Base-by-base conservation (phyloP, 345 rosid genomes). In the Chamaenerion angustifolium region DNA sequence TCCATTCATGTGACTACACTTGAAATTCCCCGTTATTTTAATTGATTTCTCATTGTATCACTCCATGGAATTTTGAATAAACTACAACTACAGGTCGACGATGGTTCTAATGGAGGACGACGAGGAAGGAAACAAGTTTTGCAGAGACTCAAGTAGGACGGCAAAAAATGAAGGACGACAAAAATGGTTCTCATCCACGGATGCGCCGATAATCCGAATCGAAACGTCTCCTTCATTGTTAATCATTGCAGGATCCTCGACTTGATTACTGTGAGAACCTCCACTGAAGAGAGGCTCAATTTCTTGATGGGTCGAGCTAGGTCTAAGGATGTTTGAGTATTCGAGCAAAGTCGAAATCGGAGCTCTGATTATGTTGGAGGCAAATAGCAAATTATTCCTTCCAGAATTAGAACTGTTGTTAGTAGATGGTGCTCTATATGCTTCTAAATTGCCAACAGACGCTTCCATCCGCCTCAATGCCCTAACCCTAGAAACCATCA, bases 391-490 rank as follows among this genome's bases (percentile, higher is more conserved):
- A 31, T 82, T 78, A 47, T 66, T 72, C 67, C 99, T 69, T 50
- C 95, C 70, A 3, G 73, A 70, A 65, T 68, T 71, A 8, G 59
- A 43, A 52, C 54, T 60, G n/a, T 64, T 56, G 14, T 65, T 72
- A 46, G 59, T 44, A 43, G 89, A 71, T 50, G 86, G 68, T 13
- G 70, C 79, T 64, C 98, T 77, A 55, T 71, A 78, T 37, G 60
- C 40, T 55, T 92, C 96, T 19, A 81, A 68, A 74, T 60, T 71
- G 52, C 69, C 55, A 46, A 68, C 77, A n/a, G 96, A 68, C 57
- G 84, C 71, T 70, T 88, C 95, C 99, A 88, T 88, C 54, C 27
- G 70, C 56, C 67, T 13, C 45, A 76, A 56, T 55, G 64, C 79
- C 73, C 77, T 75, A 75, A 73, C 73, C 83, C 96, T 81, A 31